These are phyloP conservation scores for Cercis canadensis DNA, from an alignment of 306 rosid species.

Conservation along the genomic window DNA sequence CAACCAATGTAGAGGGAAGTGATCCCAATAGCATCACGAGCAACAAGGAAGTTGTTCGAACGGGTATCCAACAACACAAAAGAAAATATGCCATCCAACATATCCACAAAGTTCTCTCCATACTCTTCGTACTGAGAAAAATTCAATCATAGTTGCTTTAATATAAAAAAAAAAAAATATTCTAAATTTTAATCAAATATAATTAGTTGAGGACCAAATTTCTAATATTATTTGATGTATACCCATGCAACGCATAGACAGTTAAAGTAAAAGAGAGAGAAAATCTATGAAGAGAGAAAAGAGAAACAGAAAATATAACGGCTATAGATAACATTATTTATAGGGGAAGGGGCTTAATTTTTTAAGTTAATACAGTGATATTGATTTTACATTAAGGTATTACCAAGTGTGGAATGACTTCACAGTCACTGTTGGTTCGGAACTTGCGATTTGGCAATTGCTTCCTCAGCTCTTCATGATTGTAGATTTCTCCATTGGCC, in stretches of 20 bases:
- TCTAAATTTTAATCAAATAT: too few species aligned
- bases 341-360: too few species aligned
- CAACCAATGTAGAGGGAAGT: slow-evolving; percentile 95
- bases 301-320: too few species aligned
- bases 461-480: slow-evolving; percentile 85
- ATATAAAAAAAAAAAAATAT: too few species aligned
- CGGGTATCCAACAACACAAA: slow-evolving; percentile 91
- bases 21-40: slow-evolving; percentile 94
- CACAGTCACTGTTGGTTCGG: slow-evolving; percentile 91
- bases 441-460: slow-evolving; percentile 71
- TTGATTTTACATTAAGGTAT: too few species aligned
- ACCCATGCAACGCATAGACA: too few species aligned
- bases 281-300: too few species aligned
- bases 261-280: too few species aligned
- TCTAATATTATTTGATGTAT: too few species aligned
- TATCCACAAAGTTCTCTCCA: slow-evolving; percentile 86
- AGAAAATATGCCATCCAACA: slow-evolving; percentile 91
- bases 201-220: too few species aligned
- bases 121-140: slow-evolving; percentile 71
- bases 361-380: too few species aligned
- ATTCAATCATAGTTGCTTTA: slow-evolving; percentile 3
- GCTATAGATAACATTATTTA: too few species aligned
- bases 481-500: slow-evolving; percentile 99
- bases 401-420: slow-evolving; percentile 92
- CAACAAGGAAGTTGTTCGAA: slow-evolving; percentile 89